phyloP scores from a whole-genome alignment of 1,284 basidiomycete genomes.

The Wallemia hederae region DNA sequence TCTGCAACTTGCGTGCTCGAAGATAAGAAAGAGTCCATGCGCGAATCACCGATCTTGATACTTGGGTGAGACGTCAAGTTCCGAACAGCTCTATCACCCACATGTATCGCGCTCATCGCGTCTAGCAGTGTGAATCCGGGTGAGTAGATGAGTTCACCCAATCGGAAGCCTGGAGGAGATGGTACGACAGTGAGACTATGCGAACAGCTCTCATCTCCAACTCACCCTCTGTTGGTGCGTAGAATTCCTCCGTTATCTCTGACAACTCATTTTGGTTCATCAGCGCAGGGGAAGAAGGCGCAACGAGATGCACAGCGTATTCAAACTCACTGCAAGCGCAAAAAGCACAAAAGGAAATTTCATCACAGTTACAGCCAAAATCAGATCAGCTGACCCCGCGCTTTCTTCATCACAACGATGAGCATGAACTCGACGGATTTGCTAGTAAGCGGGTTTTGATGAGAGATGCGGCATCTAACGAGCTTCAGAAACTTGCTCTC shows the following conservation, averaged over 20 bases:
- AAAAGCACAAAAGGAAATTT: neutral
- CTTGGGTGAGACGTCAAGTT: neutral
- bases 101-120: slow-evolving; percentile 1
- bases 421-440: neutral
- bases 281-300: neutral
- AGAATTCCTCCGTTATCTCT: neutral
- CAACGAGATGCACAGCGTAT: too few relatives aligned
- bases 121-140: neutral
- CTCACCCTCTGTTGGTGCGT: neutral
- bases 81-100: neutral
- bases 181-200: too few relatives aligned
- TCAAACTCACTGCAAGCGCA: too few relatives aligned
- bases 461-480: neutral
- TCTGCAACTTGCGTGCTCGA: neutral
- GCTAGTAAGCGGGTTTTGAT: neutral
- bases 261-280: neutral
- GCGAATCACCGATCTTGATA: neutral
- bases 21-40: neutral
- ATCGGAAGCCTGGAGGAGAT: neutral
- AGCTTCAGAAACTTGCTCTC: slow-evolving; percentile 23
- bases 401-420: neutral
- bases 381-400: neutral
- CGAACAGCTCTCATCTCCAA: neutral
- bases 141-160: neutral
- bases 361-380: neutral